Percentiles rank a stretch among this genome's conserved stretches.
These are phyloP conservation scores for Corylus avellana DNA, from an alignment of 306 rosid genomes.

Conservation along the genomic window DNA sequence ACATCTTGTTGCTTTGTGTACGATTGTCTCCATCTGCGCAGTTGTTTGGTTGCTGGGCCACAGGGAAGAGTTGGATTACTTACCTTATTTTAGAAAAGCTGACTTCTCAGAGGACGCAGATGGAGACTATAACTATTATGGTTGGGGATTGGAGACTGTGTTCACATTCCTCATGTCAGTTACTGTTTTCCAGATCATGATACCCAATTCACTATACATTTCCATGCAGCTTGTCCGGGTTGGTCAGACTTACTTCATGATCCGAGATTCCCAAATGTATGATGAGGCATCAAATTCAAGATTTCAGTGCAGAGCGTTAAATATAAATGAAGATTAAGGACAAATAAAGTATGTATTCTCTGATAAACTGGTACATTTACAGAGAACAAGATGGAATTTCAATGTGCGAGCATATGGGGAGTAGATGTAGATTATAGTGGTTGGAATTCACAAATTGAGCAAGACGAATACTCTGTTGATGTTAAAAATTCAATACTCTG, in stretches of 20 bases:
- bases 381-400: conserved; percentile 97
- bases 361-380: conserved; percentile 96
- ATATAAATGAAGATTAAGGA: conserved; percentile 95
- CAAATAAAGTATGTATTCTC: conserved; percentile 92
- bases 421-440: conserved; percentile 57
- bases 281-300: conserved; percentile 74
- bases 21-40: conserved; percentile 68
- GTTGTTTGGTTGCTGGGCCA: conserved; percentile 74
- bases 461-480: conserved; percentile 46
- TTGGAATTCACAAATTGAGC: conserved; percentile 38
- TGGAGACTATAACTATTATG: conserved; percentile 55
- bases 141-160: conserved; percentile 72
- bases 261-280: conserved; percentile 67
- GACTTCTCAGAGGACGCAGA: conserved; percentile 29
- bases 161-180: conserved; percentile 93
- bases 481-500: too few species aligned
- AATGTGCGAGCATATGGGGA: conserved; percentile 85
- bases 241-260: conserved; percentile 96
- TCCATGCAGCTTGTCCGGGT: conserved; percentile 96
- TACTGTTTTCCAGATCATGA: conserved; percentile 93
- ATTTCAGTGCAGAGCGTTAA: conserved; percentile 94
- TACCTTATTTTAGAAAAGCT: conserved; percentile 71
- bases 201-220: conserved; percentile 90
- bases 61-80: conserved; percentile 42
- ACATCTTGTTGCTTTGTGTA: conserved; percentile 54